Evolutionary conservation across 495 filamentous ascomycete species (phyloP).

Genomic region (Aspergillus taichungensis): DNA sequence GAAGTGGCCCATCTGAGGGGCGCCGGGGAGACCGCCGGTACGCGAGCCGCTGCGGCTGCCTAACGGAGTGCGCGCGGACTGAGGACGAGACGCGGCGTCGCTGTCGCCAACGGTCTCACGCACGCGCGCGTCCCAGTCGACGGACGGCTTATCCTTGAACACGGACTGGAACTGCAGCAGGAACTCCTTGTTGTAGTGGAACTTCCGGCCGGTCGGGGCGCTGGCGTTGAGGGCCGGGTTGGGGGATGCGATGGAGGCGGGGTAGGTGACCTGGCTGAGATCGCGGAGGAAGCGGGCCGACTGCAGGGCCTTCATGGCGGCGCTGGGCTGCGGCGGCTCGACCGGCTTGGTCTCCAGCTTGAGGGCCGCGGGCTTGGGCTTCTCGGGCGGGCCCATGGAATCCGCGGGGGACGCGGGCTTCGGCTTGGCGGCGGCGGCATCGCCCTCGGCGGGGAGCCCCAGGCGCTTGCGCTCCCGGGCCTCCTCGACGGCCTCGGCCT

Average conservation of each 20-base stretch:
- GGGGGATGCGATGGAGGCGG: conserved; percentile 69
- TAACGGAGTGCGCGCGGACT: conserved; percentile 61
- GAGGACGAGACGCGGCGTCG: conserved; percentile 59
- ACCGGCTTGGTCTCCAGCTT: conserved; percentile 77
- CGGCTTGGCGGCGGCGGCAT: conserved; percentile 34
- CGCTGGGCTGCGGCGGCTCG: conserved; percentile 83
- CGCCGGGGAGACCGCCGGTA: conserved; percentile 23
- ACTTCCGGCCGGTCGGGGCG: conserved; percentile 66
- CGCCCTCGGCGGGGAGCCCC: conserved; percentile 21
- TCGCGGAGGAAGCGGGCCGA: conserved; percentile 76
- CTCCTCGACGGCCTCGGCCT: conserved; percentile 49
- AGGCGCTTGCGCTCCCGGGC: conserved; percentile 41
- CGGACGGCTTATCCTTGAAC: conserved; percentile 89
- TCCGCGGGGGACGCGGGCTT: conserved; percentile 52
- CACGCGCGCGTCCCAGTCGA: conserved; percentile 81
- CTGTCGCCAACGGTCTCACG: conserved; percentile 76
- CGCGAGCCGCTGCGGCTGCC: conserved; percentile 40
- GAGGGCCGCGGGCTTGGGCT: conserved; percentile 69
- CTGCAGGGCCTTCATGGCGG: conserved; percentile 82
- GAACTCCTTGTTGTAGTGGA: conserved; percentile 94
- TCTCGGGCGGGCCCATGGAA: conserved; percentile 46
- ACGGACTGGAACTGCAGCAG: conserved; percentile 92
- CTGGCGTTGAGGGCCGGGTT: conserved; percentile 80
- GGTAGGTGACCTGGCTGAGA: conserved; percentile 62
- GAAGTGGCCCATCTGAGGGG: conserved; percentile 68